Evolutionary conservation across 164 flowering plant genomes (phyloP).

Genomic region (Paratinospora sagittata): DNA sequence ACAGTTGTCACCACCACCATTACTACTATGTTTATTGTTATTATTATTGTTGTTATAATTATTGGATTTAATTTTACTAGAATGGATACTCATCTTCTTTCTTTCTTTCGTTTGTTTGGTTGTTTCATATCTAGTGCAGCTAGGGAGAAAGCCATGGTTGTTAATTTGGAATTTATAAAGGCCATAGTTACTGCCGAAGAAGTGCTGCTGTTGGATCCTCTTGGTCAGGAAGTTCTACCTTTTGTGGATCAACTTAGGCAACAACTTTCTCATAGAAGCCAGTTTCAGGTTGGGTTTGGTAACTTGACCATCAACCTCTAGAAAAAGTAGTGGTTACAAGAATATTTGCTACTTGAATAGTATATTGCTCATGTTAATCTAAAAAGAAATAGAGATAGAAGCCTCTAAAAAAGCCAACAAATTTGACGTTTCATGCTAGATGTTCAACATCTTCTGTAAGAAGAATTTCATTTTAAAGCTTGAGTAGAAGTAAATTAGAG

Average conservation of each 20-base stretch:
- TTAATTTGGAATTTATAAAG: constrained; percentile 85
- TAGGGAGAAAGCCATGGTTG: constrained; percentile 93
- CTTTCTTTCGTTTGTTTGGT: neutral
- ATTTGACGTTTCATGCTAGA: neutral
- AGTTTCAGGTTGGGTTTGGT: constrained; percentile 9
- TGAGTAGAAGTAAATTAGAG: neutral
- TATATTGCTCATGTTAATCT: too few species aligned
- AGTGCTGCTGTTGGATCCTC: constrained; percentile 81
- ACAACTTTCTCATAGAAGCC: constrained; percentile 50
- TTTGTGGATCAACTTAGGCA: constrained; percentile 82
- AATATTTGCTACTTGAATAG: too few species aligned
- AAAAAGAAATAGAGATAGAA: too few species aligned
- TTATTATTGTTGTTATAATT: neutral
- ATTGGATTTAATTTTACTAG: neutral
- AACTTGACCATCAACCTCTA: neutral
- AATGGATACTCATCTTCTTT: neutral
- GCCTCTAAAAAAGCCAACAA: too few species aligned
- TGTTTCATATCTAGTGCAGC: constrained; percentile 39
- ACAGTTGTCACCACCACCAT: neutral
- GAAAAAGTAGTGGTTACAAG: neutral
- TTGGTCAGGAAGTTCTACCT: constrained; percentile 76
- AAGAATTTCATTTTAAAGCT: neutral
- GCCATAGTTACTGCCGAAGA: constrained; percentile 97
- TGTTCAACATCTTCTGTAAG: neutral
- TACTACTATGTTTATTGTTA: neutral